Evolutionary conservation across 768 basidiomycete genomes (phyloP).

Genomic region (Lentinula lateritia): DNA sequence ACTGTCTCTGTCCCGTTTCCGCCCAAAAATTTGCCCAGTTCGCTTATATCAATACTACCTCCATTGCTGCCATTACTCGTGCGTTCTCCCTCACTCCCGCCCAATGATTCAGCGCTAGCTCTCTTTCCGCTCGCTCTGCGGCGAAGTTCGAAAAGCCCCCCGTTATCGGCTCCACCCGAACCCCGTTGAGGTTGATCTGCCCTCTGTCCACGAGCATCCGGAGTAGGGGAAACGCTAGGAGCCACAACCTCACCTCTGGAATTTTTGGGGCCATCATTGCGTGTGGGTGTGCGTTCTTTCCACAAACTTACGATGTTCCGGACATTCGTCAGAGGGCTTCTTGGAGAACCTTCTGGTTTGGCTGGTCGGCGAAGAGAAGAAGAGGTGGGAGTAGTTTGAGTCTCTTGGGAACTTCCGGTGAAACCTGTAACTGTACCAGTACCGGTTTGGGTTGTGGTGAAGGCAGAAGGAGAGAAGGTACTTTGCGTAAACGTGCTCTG

Average conservation of each 20-base stretch:
- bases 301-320: slow-evolving; percentile 75
- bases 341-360: slow-evolving; percentile 47
- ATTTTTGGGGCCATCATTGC: slow-evolving; percentile 7
- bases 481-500: slow-evolving; percentile 9
- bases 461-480: slow-evolving; percentile 2
- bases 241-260: not conserved
- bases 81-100: not conserved
- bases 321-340: slow-evolving; percentile 68
- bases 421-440: slow-evolving; percentile 36
- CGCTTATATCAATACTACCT: slow-evolving; percentile 4
- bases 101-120: not conserved
- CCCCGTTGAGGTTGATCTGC: not conserved
- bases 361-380: slow-evolving; percentile 51
- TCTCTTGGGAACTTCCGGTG: not conserved
- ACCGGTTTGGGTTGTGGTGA: slow-evolving; percentile 22
- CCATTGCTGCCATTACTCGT: not conserved
- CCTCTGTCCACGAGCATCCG: not conserved
- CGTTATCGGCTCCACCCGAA: slow-evolving; percentile 14
- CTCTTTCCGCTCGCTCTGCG: slow-evolving; percentile 24
- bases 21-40: slow-evolving; percentile 5
- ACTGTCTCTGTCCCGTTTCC: slow-evolving; percentile 33
- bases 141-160: slow-evolving; percentile 50
- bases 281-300: slow-evolving; percentile 67
- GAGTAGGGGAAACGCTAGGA: slow-evolving; percentile 7
- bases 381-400: slow-evolving; percentile 37